phyloP scores from a whole-genome alignment of 2,329 filamentous ascomycete genomes.

The Paraphaeosphaeria minitans region DNA sequence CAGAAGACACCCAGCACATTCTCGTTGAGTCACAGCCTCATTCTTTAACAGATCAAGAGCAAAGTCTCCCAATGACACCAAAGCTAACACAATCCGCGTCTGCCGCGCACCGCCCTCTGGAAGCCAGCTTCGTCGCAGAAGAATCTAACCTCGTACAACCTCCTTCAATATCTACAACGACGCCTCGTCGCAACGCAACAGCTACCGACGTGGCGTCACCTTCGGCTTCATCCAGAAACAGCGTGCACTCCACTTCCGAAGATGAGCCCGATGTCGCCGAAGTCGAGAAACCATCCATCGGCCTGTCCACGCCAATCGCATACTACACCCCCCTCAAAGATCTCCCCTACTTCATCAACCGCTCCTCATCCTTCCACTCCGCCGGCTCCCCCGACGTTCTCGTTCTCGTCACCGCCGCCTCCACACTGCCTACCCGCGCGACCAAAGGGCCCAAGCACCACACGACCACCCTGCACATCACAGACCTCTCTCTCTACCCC shows the following conservation, averaged over 20 bases:
- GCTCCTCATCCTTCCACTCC: slow-evolving; percentile 42
- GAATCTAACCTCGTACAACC: slow-evolving; percentile 10
- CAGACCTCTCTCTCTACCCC: slow-evolving; percentile 44
- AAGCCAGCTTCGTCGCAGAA: slow-evolving; percentile 26
- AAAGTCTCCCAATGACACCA: slow-evolving; percentile 43
- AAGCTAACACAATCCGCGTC: slow-evolving; percentile 44
- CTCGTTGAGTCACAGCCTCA: slow-evolving; percentile 29
- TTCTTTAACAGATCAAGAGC: slow-evolving; percentile 13
- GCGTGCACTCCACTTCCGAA: slow-evolving; percentile 20
- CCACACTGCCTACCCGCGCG: slow-evolving; percentile 43
- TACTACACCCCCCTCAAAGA: slow-evolving; percentile 54
- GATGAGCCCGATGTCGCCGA: slow-evolving; percentile 9
- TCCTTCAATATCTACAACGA: slow-evolving; percentile 12
- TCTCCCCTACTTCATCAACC: slow-evolving; percentile 49
- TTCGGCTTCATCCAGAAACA: slow-evolving; percentile 10
- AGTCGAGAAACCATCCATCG: slow-evolving; percentile 33
- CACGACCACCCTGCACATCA: slow-evolving; percentile 49
- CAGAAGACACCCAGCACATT: slow-evolving; percentile 34
- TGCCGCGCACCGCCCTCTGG: slow-evolving; percentile 22
- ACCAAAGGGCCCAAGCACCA: slow-evolving; percentile 52
- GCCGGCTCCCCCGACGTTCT: slow-evolving; percentile 50
- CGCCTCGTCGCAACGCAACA: slow-evolving; percentile 19
- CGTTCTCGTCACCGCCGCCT: slow-evolving; percentile 48
- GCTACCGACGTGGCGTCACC: slow-evolving; percentile 16
- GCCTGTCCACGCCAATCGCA: slow-evolving; percentile 47